A percentile compares a stretch with the other conserved stretches of the same genome.
phyloP scores from a whole-genome alignment of 2,329 filamentous ascomycete genomes.

The Penicillium sp. region DNA sequence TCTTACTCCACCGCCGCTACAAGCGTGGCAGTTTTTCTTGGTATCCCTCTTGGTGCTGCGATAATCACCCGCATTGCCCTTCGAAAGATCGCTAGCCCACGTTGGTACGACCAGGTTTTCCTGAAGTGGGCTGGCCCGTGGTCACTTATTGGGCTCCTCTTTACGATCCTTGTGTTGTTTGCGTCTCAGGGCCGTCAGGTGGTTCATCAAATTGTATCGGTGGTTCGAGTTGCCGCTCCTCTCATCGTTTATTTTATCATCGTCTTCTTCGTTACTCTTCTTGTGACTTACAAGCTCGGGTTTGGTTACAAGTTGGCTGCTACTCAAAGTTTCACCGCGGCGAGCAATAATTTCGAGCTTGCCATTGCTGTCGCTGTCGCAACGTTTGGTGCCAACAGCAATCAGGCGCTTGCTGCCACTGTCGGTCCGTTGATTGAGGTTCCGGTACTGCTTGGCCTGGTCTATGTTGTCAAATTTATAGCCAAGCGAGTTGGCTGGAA shows the following conservation, averaged over 20 bases:
- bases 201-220: slow-evolving; percentile 78
- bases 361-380: slow-evolving; percentile 86
- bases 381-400: slow-evolving; percentile 73
- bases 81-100: slow-evolving; percentile 52
- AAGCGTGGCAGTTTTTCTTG: slow-evolving; percentile 80
- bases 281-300: slow-evolving; percentile 61
- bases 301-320: slow-evolving; percentile 47
- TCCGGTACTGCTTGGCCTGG: too few species aligned
- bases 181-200: slow-evolving; percentile 76
- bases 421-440: slow-evolving; percentile 63
- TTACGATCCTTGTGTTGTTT: slow-evolving; percentile 84
- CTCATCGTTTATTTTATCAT: slow-evolving; percentile 77
- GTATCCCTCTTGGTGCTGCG: slow-evolving; percentile 78
- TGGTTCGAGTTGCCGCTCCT: slow-evolving; percentile 77
- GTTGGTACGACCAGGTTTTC: slow-evolving; percentile 58
- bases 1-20: slow-evolving; percentile 70
- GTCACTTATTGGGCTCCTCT: slow-evolving; percentile 79
- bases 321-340: slow-evolving; percentile 65
- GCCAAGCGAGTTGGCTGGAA: too few species aligned
- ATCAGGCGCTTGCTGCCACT: slow-evolving; percentile 78
- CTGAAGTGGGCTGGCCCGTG: slow-evolving; percentile 67
- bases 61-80: slow-evolving; percentile 70
- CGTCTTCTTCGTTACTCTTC: slow-evolving; percentile 71
- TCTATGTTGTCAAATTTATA: too few species aligned
- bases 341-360: slow-evolving; percentile 90